phyloP scores from a whole-genome alignment of 805 yeast genomes.

The Diddensiella transvaalensis region DNA sequence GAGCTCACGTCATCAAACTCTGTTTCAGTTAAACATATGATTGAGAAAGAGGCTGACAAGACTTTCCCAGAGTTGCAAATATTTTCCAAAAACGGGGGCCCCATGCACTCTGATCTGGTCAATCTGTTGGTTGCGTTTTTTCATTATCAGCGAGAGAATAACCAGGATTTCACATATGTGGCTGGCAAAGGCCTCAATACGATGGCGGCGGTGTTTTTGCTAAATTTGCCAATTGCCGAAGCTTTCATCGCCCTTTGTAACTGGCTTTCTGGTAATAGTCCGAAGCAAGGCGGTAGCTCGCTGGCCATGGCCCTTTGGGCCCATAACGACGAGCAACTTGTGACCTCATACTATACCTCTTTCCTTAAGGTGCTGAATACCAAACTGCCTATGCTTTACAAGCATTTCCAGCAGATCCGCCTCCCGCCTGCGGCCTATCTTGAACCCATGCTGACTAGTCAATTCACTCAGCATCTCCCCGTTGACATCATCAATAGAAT shows the following conservation, averaged over 20 bases:
- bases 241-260: slow-evolving; percentile 42
- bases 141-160: slow-evolving; percentile 23
- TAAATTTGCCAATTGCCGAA: slow-evolving; percentile 35
- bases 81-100: slow-evolving; percentile 34
- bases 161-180: slow-evolving; percentile 13
- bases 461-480: slow-evolving; percentile 44
- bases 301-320: slow-evolving; percentile 34
- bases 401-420: slow-evolving; percentile 47
- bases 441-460: slow-evolving; percentile 39
- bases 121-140: slow-evolving; percentile 36
- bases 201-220: slow-evolving; percentile 42
- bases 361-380: slow-evolving; percentile 46
- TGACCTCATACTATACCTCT: slow-evolving; percentile 42
- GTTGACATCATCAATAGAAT: slow-evolving; percentile 48
- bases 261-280: slow-evolving; percentile 28
- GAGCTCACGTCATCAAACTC: slow-evolving; percentile 9
- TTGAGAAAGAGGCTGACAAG: slow-evolving; percentile 10
- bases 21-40: neutral
- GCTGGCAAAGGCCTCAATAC: slow-evolving; percentile 38
- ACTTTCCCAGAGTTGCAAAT: slow-evolving; percentile 39
- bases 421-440: slow-evolving; percentile 44
- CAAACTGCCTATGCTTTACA: slow-evolving; percentile 43
- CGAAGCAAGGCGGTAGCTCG: slow-evolving; percentile 21
- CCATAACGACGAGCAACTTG: slow-evolving; percentile 29
- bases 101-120: slow-evolving; percentile 34